Base-by-base conservation (phyloP, 352 stramenopile species). In the Globisporangium recalcitrans region DNA sequence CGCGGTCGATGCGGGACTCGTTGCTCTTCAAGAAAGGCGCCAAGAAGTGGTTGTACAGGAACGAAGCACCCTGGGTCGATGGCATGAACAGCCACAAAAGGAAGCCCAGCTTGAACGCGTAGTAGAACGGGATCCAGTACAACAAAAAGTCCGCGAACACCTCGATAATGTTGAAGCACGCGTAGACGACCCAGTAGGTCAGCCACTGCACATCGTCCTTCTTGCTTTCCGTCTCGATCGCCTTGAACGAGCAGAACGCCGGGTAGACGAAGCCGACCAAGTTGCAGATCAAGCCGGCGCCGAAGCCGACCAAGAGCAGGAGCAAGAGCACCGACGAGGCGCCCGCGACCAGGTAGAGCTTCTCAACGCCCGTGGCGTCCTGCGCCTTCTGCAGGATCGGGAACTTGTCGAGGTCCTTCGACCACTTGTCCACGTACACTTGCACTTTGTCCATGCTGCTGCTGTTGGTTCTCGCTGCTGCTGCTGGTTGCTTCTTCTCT, bases 101-200 rank as follows among this genome's bases (percentile, higher is more conserved):
- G 79, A 99, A 98, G 52, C 93, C 95, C 24, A 99, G 68, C 85
- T 99, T 99, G 81, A 99, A 98, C 13, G 93, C 88, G 72, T 98
- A 98, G 80, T 98, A 99, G 75, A 98, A 98, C 16, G 97, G 97
- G 73, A 99, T 98, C 93, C 93, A 98, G 74, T 98, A 98, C 5
- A 99, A 74, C 42, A 99, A 72, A 49, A 97, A 92, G 71, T 98
- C 92, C n/a, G 86, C 81, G 71, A 99, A 99, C 31, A 97, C 86
- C 75, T 99, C 97, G 40, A 98, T 80, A 49, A 99, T 88, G 67
- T 89, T 98, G 78, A 99, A 98, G 76, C 96, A 98, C 13, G 93
- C 89, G 77, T 98, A 99, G 26, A 99, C 90, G 70, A 99, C 90
- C 97, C 97, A 99, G 78, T 99, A 99, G 26, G 97, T 98, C 49